Evolutionary conservation across 2,329 filamentous ascomycete species (phyloP), one percentile per base, ranked within the genome.

Genomic region (Cyphellophora attinorum): DNA sequence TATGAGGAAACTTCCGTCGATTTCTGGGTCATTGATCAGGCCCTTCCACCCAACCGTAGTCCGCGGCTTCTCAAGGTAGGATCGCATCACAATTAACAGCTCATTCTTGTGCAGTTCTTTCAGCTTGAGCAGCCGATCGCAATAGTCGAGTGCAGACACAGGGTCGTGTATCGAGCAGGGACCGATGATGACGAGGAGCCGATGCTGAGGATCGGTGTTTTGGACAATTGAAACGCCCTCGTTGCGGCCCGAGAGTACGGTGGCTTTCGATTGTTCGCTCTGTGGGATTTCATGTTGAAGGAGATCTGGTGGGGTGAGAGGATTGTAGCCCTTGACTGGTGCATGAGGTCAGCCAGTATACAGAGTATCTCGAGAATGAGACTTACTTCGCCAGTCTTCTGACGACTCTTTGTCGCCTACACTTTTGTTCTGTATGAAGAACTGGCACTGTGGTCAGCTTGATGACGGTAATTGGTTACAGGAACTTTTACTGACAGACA

Each of bases 11-110:
- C 81, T 91, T 59, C 91, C 81, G 61, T 98, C 85, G 58, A 98
- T 94, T 54, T 96, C 88, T 2, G 91, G 91, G 61, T 98, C 91
- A 64, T 98, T 98, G 72, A 98, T 95, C 60, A 98, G 72, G 34
- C 91, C 91, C 68, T 98, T 98, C 91, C 91, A 98, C 57, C 91
- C 91, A 32, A 98, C 88, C 1, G 91, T 98, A 32, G 91, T 98
- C 42, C 91, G 81, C 27, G 91, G 91, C 73, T 98, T 98, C 72
- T 98, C 91, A 33, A 98, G 81, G 74, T 98, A 98, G 56, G 88
- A 86, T 51, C 91, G 85, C 91, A 98, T 98, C 54, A 98, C 79
- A 58, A 98, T 83, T 59, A 79, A 79, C 30, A 98, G 72, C 57
- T 96, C 88, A 50, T 77, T 70, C 42, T 79, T 76, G 43, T 95